A percentile compares a stretch with the other conserved stretches of the same genome.
Conservation (phyloP, 2,329 filamentous ascomycete genomes). For the Ascochyta koolunga region DNA sequence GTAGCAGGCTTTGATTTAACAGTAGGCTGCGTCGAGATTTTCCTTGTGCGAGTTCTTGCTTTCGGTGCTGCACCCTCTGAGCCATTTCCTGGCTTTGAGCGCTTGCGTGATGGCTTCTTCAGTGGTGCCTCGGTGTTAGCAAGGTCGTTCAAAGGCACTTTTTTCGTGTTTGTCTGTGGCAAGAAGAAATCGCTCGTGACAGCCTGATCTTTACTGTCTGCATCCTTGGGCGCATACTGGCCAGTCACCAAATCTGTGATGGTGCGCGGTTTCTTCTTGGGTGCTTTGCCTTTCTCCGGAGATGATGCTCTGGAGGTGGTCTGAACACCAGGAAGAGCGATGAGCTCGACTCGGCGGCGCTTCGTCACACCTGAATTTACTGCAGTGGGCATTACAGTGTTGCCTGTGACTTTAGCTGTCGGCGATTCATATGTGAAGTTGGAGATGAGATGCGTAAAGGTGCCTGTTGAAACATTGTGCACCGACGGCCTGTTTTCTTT, state of each 20-base stretch:
- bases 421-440: conserved; percentile 36
- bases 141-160: conserved; percentile 36
- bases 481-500: conserved; percentile 32
- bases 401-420: conserved; percentile 10
- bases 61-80: conserved; percentile 26
- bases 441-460: conserved; percentile 37
- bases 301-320: conserved; percentile 29
- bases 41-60: conserved; percentile 32
- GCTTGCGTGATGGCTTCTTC: conserved; percentile 31
- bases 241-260: conserved; percentile 48
- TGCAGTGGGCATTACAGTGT: conserved; percentile 1
- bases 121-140: conserved; percentile 10
- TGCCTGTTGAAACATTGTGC: conserved; percentile 3
- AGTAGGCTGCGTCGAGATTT: conserved; percentile 30
- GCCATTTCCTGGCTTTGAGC: conserved; percentile 25
- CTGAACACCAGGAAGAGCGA: conserved; percentile 37
- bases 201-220: conserved; percentile 4
- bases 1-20: conserved; percentile 36
- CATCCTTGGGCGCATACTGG: conserved; percentile 35
- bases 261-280: conserved; percentile 48
- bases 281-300: conserved; percentile 42
- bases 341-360: conserved; percentile 39
- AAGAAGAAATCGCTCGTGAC: conserved; percentile 36
- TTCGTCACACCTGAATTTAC: conserved; percentile 27
- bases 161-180: conserved; percentile 23